Evolutionary conservation across 2,329 filamentous ascomycete species (phyloP).

Genomic region (Orbilia blumenaviensis): DNA sequence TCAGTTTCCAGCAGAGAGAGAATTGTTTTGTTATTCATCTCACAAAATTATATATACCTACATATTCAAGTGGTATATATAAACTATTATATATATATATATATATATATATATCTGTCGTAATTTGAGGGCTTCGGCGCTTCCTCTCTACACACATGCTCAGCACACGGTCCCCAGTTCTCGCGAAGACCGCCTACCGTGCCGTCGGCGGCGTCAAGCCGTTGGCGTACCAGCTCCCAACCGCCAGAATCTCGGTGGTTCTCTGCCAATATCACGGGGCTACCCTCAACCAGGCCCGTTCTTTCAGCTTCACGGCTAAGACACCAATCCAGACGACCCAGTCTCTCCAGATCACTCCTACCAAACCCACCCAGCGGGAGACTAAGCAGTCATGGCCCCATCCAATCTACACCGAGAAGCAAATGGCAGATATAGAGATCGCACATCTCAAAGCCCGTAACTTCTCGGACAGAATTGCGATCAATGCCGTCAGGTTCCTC

Average conservation of each 20-base stretch:
- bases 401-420: slow-evolving; percentile 76
- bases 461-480: slow-evolving; percentile 79
- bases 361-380: neutral
- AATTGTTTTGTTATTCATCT: too few relatives aligned
- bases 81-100: too few relatives aligned
- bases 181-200: slow-evolving; percentile 46
- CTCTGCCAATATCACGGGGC: slow-evolving; percentile 37
- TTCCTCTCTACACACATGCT: slow-evolving; percentile 40
- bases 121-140: too few relatives aligned
- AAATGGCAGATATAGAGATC: slow-evolving; percentile 76
- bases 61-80: too few relatives aligned
- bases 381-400: slow-evolving; percentile 76
- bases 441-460: slow-evolving; percentile 79
- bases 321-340: slow-evolving; percentile 23
- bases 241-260: slow-evolving; percentile 39
- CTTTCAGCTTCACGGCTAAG: slow-evolving; percentile 51
- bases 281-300: slow-evolving; percentile 17
- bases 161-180: slow-evolving; percentile 39
- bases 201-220: slow-evolving; percentile 36
- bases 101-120: too few relatives aligned
- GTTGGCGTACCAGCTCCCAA: slow-evolving; percentile 11
- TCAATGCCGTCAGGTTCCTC: slow-evolving; percentile 77
- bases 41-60: too few relatives aligned
- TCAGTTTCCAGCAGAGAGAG: too few relatives aligned
- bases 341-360: slow-evolving; percentile 27